A percentile compares a stretch with the other conserved stretches of the same genome.
Conservation (phyloP, 805 yeast genomes). For the Starmerella vaccinii region DNA sequence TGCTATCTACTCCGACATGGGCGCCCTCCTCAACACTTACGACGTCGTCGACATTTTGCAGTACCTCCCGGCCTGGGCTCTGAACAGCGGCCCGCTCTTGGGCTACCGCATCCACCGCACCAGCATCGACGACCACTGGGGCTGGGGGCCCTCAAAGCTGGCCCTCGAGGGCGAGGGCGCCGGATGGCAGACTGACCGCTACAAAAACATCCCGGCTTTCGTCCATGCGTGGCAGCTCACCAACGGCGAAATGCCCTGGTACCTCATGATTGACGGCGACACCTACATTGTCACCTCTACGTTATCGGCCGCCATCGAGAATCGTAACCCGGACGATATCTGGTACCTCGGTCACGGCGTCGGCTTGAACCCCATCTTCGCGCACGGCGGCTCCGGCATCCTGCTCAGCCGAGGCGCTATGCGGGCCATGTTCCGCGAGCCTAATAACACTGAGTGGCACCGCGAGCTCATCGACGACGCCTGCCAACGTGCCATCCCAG, state of each 20-base stretch:
- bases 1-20: constrained; percentile 32
- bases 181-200: constrained; percentile 33
- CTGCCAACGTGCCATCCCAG: constrained; percentile 20
- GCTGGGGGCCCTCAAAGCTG: constrained; percentile 18
- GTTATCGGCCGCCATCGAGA: constrained; percentile 23
- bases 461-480: constrained; percentile 17
- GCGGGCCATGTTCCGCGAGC: constrained; percentile 24
- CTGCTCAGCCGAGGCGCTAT: constrained; percentile 30
- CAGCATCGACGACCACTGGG: constrained; percentile 23
- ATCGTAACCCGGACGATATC: constrained; percentile 26
- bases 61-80: constrained; percentile 22
- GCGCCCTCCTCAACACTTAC: constrained; percentile 28
- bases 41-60: constrained; percentile 30
- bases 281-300: constrained; percentile 29
- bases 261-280: constrained; percentile 33
- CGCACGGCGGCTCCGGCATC: constrained; percentile 36
- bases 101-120: constrained; percentile 27
- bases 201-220: constrained; percentile 33
- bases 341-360: constrained; percentile 29
- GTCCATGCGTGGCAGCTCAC: constrained; percentile 29
- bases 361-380: constrained; percentile 25
- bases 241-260: constrained; percentile 30
- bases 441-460: constrained; percentile 4
- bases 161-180: constrained; percentile 14
- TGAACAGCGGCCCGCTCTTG: constrained; percentile 17